Conservation (phyloP, 345 rosid species). For the Aquilaria malaccensis region DNA sequence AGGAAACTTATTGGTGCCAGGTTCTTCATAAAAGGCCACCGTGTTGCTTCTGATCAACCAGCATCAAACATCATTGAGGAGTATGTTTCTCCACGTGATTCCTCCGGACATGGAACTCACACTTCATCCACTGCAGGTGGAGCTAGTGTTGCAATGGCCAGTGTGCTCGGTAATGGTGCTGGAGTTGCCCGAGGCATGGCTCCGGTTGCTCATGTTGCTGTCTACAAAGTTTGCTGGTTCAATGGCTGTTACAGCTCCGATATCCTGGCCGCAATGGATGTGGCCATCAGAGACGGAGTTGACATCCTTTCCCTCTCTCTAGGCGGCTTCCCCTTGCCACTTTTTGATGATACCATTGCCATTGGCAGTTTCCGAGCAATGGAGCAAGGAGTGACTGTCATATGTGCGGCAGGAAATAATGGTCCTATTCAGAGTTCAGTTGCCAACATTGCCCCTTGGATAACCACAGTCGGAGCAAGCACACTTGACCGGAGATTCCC, state of each 20-base stretch:
- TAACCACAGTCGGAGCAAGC: slow-evolving; percentile 82
- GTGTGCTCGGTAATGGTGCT: slow-evolving; percentile 62
- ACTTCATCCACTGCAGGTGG: slow-evolving; percentile 92
- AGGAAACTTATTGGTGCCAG: slow-evolving; percentile 79
- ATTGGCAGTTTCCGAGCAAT: slow-evolving; percentile 86
- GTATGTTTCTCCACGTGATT: slow-evolving; percentile 70
- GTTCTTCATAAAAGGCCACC: slow-evolving; percentile 76
- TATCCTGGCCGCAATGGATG: slow-evolving; percentile 80
- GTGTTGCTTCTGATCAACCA: slow-evolving; percentile 35
- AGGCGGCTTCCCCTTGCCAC: slow-evolving; percentile 81
- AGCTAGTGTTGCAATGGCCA: slow-evolving; percentile 54
- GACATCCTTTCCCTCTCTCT: slow-evolving; percentile 84
- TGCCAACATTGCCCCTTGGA: slow-evolving; percentile 92
- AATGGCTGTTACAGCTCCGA: slow-evolving; percentile 87
- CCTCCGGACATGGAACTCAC: slow-evolving; percentile 87
- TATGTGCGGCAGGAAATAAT: slow-evolving; percentile 90
- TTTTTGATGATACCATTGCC: slow-evolving; percentile 76
- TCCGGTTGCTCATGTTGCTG: slow-evolving; percentile 74
- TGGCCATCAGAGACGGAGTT: slow-evolving; percentile 70
- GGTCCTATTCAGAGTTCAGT: slow-evolving; percentile 78
- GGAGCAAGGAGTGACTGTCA: slow-evolving; percentile 71
- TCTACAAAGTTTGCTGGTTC: slow-evolving; percentile 88
- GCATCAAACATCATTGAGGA: slow-evolving; percentile 38
- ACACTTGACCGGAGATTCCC: slow-evolving; percentile 83
- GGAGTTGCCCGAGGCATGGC: slow-evolving; percentile 92